Evolutionary conservation across 1,284 basidiomycete genomes (phyloP).

Genomic region (Microbotryum saponariae): DNA sequence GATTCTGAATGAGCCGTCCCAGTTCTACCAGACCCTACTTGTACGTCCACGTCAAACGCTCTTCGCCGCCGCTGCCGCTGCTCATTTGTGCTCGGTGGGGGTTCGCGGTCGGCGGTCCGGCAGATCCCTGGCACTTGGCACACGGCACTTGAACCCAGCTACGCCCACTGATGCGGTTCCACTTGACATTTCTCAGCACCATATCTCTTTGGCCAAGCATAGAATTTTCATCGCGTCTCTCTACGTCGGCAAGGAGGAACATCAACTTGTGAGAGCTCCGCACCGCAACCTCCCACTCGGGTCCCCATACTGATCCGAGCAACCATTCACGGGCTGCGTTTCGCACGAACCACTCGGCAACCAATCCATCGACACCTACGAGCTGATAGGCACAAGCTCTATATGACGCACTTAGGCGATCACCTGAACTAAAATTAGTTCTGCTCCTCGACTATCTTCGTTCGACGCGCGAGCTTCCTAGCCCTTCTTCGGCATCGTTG

Average conservation of each 20-base stretch:
- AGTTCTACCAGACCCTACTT: conserved; percentile 45
- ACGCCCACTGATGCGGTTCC: too few relatives aligned
- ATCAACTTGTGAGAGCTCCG: conserved; percentile 51
- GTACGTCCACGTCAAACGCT: conserved; percentile 31
- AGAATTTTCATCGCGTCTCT: conserved; percentile 80
- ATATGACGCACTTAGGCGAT: conserved; percentile 52
- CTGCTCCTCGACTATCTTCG: conserved; percentile 83
- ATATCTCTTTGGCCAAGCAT: conserved; percentile 61
- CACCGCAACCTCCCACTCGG: not conserved
- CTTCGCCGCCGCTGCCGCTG: too few relatives aligned
- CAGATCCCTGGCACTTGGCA: too few relatives aligned
- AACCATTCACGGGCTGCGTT: not conserved
- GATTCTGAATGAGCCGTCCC: conserved; percentile 42
- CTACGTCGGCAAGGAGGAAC: conserved; percentile 66
- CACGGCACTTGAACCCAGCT: too few relatives aligned
- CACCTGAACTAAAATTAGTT: conserved; percentile 58
- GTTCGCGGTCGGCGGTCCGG: too few relatives aligned
- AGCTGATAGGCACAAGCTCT: conserved; percentile 58
- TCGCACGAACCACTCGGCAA: too few relatives aligned
- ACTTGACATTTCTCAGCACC: too few relatives aligned
- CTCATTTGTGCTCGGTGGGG: too few relatives aligned
- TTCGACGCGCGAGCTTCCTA: conserved; percentile 68
- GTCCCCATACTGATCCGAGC: not conserved
- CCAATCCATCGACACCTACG: not conserved
- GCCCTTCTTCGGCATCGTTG: conserved; percentile 58